phyloP scores from a whole-genome alignment of 2,329 filamentous ascomycete genomes.

The Colletotrichum sansevieriae region DNA sequence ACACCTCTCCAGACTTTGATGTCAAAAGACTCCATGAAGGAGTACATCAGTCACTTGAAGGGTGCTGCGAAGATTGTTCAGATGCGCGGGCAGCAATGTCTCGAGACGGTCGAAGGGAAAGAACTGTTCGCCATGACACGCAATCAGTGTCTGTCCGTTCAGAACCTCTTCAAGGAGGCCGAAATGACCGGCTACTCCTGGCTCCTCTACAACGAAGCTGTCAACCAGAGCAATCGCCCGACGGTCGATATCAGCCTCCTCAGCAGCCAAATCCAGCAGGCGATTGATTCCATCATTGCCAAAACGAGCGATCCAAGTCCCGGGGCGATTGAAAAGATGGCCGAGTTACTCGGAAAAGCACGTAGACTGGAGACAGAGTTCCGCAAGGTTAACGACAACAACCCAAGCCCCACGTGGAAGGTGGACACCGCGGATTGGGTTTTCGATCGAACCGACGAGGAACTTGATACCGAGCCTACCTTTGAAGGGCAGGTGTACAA shows the following conservation, averaged over 20 bases:
- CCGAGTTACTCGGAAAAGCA: slow-evolving; percentile 27
- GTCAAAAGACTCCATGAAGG: slow-evolving; percentile 42
- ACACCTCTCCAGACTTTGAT: slow-evolving; percentile 28
- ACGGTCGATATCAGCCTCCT: slow-evolving; percentile 41
- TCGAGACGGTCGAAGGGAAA: slow-evolving; percentile 40
- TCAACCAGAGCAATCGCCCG: slow-evolving; percentile 29
- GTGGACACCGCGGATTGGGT: slow-evolving; percentile 37
- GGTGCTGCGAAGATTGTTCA: slow-evolving; percentile 43
- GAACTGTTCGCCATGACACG: slow-evolving; percentile 44
- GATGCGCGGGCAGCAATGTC: slow-evolving; percentile 38
- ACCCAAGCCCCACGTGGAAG: slow-evolving; percentile 30
- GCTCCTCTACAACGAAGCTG: slow-evolving; percentile 40
- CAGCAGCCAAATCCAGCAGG: slow-evolving; percentile 41
- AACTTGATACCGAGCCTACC: slow-evolving; percentile 37
- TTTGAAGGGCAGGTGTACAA: slow-evolving; percentile 42
- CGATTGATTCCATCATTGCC: slow-evolving; percentile 33
- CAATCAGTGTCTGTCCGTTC: slow-evolving; percentile 43
- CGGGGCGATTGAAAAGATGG: slow-evolving; percentile 21
- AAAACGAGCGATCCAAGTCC: slow-evolving; percentile 18
- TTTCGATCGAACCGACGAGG: slow-evolving; percentile 34
- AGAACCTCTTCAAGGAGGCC: slow-evolving; percentile 36
- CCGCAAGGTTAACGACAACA: slow-evolving; percentile 27
- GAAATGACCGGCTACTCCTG: slow-evolving; percentile 42
- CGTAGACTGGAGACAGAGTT: slow-evolving; percentile 33
- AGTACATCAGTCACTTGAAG: slow-evolving; percentile 45